Base-by-base conservation (phyloP, 1,284 basidiomycete species). In the Heterobasidion irregulare region DNA sequence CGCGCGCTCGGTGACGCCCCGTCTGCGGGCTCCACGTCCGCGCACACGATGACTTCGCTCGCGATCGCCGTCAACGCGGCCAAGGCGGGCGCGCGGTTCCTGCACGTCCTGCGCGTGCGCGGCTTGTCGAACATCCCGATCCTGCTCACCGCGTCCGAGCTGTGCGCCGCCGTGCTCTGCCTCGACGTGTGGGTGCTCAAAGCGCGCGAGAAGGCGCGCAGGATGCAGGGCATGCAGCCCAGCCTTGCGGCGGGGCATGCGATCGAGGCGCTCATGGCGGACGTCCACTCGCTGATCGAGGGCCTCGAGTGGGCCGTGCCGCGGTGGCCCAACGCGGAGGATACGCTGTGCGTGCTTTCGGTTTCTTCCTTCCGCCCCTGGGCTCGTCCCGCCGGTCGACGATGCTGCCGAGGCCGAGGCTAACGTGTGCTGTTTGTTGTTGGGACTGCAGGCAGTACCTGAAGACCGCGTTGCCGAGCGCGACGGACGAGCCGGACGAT, bases 1-100 rank as follows among this genome's bases (percentile, higher is more conserved):
- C 57, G 66, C 50, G 61, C 63, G 19, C 61, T 51, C 33, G 56
- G 52, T 38, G 64, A 65, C 54, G 61, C 62, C 45, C 48, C 46
- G 34, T 36, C 48, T 16, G 54, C 56, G 18, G 66, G 62, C 1
- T 68, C 63, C 53, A 58, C 62, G 54, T 63, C 64, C 50, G 66
- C 72, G 45, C 50, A 57, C 6, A 55, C 61, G 6, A 65, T 74
- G 54, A 79, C 80, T 4, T 80, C 84, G 26, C 72, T 87, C 33
- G 76, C 79, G 0, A 78, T 86, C 36, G 89, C 88, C 63, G 74
- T 80, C 55, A 83, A 82, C 56, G 82, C 88, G 12, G 82, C 84
- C 2, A 77, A 78, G 41, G 77, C 82, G 1, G 82, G 79, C 57
- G 77, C 80, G 12, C 80, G 79, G 58, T 83, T 92, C 47, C 66